Base-by-base conservation (phyloP, 2,329 filamentous ascomycete genomes). In the Aspergillus vadensis region DNA sequence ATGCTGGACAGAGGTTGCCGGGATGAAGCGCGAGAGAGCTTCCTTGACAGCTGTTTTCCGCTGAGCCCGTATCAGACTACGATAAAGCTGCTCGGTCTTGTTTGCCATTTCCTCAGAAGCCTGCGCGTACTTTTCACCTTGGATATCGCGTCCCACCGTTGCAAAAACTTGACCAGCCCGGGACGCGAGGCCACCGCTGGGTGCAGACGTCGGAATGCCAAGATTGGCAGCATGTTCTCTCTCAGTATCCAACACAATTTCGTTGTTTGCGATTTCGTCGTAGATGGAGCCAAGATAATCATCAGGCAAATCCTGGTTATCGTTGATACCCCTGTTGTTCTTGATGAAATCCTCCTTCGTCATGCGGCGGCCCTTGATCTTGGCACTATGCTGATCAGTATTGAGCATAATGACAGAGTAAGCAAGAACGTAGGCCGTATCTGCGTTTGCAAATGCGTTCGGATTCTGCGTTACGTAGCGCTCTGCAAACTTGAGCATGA, bases 401-500 rank as follows among this genome's bases (percentile, higher is more conserved):
- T 99, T 99, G 55, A 99, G 81, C 85, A 99, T 83, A 69, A 99
- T 97, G 58, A 98, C 95, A 0, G 94, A 98, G 77, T 99, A 99
- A 0, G 92, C 89, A 39, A 99, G 82, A 8, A 99, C 92, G 68
- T 99, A 99, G 14, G 95, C 94, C 0, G 96, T 99, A 74, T 99
- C 96, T 2, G 95, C 96, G 71, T 98, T 99, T 38, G 95, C 95
- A 76, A 97, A 99, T 1, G 95, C 94, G 72, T 97, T 97, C 0
- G 95, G 95, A 68, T 99, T 99, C 30, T 93, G 93, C 62, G 89
- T 90, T 55, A 96, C 91, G 74, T 99, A 99, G 62, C 94, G 88
- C 76, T 98, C 94, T 9, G 95, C 95, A 78, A 98, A 99, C 76
- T 99, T 99, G 67, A 99, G 81, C 95, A 99, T 98, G 78, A 98